Conservation (phyloP, 176 grass and related monocot genomes). For the Avena sativa region DNA sequence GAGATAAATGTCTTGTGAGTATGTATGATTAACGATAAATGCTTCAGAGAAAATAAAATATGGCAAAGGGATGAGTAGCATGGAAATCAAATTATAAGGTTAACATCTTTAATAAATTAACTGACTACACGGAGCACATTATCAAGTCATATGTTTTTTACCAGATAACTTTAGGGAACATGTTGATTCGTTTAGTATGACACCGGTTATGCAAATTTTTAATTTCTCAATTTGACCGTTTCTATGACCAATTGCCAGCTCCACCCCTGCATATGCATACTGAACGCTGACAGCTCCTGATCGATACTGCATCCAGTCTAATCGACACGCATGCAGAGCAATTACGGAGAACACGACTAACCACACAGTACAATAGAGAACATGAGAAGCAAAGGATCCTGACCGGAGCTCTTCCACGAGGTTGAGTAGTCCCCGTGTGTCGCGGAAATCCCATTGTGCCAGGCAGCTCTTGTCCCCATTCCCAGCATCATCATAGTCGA, state of each 20-base stretch:
- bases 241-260: background rate
- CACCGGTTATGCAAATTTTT: background rate
- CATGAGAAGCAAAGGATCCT: conserved; percentile 15
- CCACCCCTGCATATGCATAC: background rate
- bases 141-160: background rate
- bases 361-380: background rate
- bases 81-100: background rate
- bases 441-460: conserved; percentile 62
- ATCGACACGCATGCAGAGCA: background rate
- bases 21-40: background rate
- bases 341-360: conserved; percentile 19
- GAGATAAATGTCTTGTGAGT: background rate
- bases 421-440: conserved; percentile 54
- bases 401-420: conserved; percentile 78
- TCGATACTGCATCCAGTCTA: background rate
- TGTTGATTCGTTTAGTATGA: background rate
- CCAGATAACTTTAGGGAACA: background rate
- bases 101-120: background rate
- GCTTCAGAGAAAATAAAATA: conserved; percentile 9
- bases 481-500: conserved; percentile 38
- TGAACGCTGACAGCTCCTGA: background rate
- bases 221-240: background rate
- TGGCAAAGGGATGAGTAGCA: background rate
- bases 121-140: background rate
- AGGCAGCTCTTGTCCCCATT: conserved; percentile 63